A percentile compares a stretch with the other conserved stretches of the same genome.
Conservation (phyloP, 2,329 filamentous ascomycete species). For the Oidium heveae region DNA sequence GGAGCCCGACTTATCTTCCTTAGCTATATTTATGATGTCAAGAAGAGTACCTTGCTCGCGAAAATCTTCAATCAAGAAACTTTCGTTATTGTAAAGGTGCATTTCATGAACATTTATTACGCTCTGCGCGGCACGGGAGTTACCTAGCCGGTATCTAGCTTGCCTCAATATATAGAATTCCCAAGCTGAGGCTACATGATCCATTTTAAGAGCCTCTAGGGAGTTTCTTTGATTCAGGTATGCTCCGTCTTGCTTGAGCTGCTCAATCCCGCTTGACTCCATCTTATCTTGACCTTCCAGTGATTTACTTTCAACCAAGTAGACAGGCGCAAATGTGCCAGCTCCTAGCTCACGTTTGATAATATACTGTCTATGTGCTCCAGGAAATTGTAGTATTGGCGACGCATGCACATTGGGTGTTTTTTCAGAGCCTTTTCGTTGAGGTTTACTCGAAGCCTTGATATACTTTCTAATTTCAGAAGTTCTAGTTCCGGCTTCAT, state of each 20-base stretch:
- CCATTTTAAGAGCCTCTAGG: conserved; percentile 84
- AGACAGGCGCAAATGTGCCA: conserved; percentile 87
- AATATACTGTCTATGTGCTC: conserved; percentile 41
- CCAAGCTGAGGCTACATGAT: conserved; percentile 70
- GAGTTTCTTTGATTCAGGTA: conserved; percentile 23
- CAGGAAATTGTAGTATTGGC: conserved; percentile 42
- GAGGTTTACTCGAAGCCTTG: conserved; percentile 26
- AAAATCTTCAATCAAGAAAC: conserved; percentile 69
- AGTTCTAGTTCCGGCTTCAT: conserved; percentile 37
- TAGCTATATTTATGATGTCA: conserved; percentile 77
- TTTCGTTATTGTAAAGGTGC: conserved; percentile 76
- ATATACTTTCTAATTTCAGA: conserved; percentile 61
- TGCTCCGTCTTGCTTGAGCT: conserved; percentile 2
- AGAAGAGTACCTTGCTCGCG: conserved; percentile 76
- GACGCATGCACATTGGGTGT: conserved; percentile 32
- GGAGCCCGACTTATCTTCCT: conserved; percentile 32
- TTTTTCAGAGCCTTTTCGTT: conserved; percentile 23
- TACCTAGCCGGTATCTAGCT: conserved; percentile 49
- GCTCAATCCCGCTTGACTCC: conserved; percentile 18
- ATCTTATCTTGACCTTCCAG: conserved; percentile 18
- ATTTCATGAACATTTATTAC: conserved; percentile 69
- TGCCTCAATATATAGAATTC: conserved; percentile 91
- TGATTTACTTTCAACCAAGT: conserved; percentile 56
- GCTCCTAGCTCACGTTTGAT: conserved; percentile 71
- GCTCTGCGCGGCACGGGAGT: conserved; percentile 49